Percentiles rank a stretch among this genome's conserved stretches.
phyloP scores from a whole-genome alignment of 2,329 filamentous ascomycete species.

The Sphaerulina musiva region DNA sequence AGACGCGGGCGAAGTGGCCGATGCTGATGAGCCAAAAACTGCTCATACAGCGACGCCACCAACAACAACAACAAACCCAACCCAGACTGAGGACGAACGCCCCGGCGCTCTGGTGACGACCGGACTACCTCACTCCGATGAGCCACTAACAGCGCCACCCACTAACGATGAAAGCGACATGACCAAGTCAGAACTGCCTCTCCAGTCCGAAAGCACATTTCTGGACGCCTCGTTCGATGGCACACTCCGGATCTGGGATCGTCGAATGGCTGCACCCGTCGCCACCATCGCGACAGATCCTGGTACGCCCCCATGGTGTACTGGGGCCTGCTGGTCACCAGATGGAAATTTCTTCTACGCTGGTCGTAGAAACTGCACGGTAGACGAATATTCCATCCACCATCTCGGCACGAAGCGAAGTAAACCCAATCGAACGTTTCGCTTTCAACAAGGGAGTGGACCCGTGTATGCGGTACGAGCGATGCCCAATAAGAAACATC shows the following conservation, averaged over 20 bases:
- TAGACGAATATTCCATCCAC: constrained; percentile 88
- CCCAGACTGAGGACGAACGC: constrained; percentile 1
- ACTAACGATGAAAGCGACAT: constrained; percentile 30
- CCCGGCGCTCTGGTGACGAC: constrained; percentile 31
- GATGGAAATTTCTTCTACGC: constrained; percentile 95
- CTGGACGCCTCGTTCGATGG: constrained; percentile 84
- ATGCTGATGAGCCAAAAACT: constrained; percentile 15
- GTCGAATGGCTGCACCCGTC: constrained; percentile 66
- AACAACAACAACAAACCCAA: neutral
- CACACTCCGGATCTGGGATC: constrained; percentile 86
- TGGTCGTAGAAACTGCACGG: constrained; percentile 80
- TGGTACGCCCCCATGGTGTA: constrained; percentile 89
- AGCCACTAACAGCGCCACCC: constrained; percentile 34
- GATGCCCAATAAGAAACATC: constrained; percentile 88
- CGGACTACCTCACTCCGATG: constrained; percentile 49
- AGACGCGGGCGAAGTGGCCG: neutral
- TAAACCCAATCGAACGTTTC: constrained; percentile 70
- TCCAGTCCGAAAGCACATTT: constrained; percentile 69
- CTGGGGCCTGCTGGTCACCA: constrained; percentile 92
- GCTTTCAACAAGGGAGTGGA: constrained; percentile 82
- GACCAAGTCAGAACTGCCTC: constrained; percentile 33
- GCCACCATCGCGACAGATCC: constrained; percentile 69
- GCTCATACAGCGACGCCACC: constrained; percentile 26
- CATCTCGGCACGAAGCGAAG: constrained; percentile 56
- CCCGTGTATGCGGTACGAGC: constrained; percentile 79